Evolutionary conservation across 2,329 filamentous ascomycete genomes (phyloP).

Genomic region (Arachnomyces sp.): DNA sequence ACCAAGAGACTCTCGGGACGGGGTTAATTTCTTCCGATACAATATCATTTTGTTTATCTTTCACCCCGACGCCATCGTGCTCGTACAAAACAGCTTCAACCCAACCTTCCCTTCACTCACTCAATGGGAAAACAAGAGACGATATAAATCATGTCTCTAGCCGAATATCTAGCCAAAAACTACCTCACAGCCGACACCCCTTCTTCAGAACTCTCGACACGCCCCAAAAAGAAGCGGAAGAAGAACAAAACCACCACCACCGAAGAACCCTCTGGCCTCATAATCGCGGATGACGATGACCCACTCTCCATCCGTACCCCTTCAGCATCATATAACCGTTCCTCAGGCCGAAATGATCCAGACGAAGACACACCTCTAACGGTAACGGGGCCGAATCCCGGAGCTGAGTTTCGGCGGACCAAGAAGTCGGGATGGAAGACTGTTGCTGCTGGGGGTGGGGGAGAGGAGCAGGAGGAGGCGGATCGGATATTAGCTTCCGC

Average conservation of each 20-base stretch:
- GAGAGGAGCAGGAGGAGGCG: constrained; percentile 55
- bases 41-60: no score
- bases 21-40: neutral
- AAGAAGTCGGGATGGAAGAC: constrained; percentile 78
- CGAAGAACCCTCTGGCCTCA: constrained; percentile 43
- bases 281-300: constrained; percentile 34
- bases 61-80: neutral
- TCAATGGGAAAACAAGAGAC: neutral
- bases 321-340: constrained; percentile 12
- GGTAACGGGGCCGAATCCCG: constrained; percentile 20
- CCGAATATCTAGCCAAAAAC: constrained; percentile 81
- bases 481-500: constrained; percentile 70
- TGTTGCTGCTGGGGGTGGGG: constrained; percentile 44
- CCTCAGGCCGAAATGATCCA: constrained; percentile 12
- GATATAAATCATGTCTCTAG: constrained; percentile 42
- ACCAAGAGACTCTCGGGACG: neutral
- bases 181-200: constrained; percentile 64
- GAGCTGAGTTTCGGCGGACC: constrained; percentile 55
- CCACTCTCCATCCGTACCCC: constrained; percentile 26
- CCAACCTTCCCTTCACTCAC: neutral
- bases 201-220: constrained; percentile 23
- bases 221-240: constrained; percentile 51
- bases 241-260: constrained; percentile 44
- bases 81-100: neutral
- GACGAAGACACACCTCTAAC: constrained; percentile 24